Evolutionary conservation across 768 basidiomycete species (phyloP), one percentile per base, ranked within the genome.

Genomic region (Rhodosporidiobolus sp.): DNA sequence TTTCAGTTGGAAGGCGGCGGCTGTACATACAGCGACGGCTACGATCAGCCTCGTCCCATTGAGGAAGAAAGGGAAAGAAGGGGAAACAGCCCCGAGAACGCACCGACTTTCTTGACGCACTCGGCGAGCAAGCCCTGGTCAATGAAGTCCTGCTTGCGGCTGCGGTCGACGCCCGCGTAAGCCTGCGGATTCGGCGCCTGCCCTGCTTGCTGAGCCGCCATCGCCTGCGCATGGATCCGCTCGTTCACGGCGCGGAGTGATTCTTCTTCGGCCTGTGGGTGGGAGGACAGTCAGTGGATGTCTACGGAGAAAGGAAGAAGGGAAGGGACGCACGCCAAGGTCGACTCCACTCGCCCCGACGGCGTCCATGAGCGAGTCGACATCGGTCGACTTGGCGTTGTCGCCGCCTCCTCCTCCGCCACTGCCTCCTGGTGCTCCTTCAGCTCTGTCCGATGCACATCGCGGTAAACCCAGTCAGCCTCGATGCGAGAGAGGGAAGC

Each of bases 181-280:
- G 68, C 69, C n/a, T 67, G 30, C 46, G 43, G 67, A 32, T 46
- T 63, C 35, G 52, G 53, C 45, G n/a, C 58, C 32, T 50, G 60
- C 3, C 38, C 65, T 6, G 22, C 38, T 32, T 22, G 54, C 17
- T 55, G 59, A 30, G 68, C 89, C 26, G 86, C 71, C 56, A 86
- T 85, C 73, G 87, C 88, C 55, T 84, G 85, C 69, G 88, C 86
- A 38, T 71, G 72, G 52, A 62, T n/a, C 8, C 65, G 74, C 67
- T 71, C 74, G 63, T 88, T 85, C 6, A 85, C 83, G 52, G 89
- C 85, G 75, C 91, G 90, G 10, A 92, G 82, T 7, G 86, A 85
- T 80, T 92, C 92, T 82, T 93, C 91, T 80, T 93, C 92, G 0
- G 92, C 92, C 90, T 93, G 77, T 48, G 54, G 14, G 7, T 32